Conservation (phyloP, 495 filamentous ascomycete species). For the Aspergillus heteromorphus region DNA sequence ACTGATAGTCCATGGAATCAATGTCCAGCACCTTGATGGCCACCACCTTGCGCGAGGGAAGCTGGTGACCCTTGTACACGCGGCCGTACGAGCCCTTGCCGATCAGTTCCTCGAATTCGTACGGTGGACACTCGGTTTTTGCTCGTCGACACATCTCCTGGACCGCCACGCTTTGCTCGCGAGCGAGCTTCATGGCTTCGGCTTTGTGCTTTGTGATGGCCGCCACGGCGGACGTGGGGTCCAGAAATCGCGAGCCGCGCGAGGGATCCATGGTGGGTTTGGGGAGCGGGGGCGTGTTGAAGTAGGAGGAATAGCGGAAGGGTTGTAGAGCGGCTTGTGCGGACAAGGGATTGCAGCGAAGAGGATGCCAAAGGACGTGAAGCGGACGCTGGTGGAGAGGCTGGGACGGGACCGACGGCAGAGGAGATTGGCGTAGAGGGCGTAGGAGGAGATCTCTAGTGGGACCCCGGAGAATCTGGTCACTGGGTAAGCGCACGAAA, state of each 20-base stretch:
- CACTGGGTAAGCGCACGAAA: too few relatives aligned
- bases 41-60: constrained; percentile 59
- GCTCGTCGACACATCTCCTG: constrained; percentile 45
- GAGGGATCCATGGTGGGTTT: constrained; percentile 14
- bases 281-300: background rate
- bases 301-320: too few relatives aligned
- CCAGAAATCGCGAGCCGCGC: constrained; percentile 33
- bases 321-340: background rate
- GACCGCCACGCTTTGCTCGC: constrained; percentile 44
- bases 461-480: too few relatives aligned
- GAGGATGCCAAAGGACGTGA: too few relatives aligned
- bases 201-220: constrained; percentile 45
- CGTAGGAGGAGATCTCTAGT: too few relatives aligned
- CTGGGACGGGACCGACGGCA: too few relatives aligned
- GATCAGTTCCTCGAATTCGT: constrained; percentile 81
- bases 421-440: too few relatives aligned
- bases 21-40: constrained; percentile 96
- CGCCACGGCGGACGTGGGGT: constrained; percentile 43
- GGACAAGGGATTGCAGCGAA: too few relatives aligned
- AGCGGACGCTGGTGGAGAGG: too few relatives aligned
- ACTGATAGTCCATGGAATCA: constrained; percentile 73
- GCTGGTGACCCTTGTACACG: constrained; percentile 74
- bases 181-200: constrained; percentile 44
- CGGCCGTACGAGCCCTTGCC: constrained; percentile 95
- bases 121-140: constrained; percentile 50